Conservation (phyloP, 805 yeast species). For the Wickerhamiella kazuoi region DNA sequence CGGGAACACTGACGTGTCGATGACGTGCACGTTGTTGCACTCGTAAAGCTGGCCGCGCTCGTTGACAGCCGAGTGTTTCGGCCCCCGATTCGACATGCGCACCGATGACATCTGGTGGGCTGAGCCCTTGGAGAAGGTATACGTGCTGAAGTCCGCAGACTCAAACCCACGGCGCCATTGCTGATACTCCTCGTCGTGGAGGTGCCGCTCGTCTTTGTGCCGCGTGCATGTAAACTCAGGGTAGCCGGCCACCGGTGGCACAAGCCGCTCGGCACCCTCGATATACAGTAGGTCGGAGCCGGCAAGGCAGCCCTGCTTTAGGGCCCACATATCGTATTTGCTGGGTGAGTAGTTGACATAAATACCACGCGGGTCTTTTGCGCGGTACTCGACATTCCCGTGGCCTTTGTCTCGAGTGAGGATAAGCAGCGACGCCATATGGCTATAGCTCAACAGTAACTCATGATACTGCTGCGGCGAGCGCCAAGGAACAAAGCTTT, state of each 20-base stretch:
- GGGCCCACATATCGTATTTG: constrained; percentile 27
- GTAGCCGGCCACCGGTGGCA: constrained; percentile 18
- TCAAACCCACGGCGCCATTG: constrained; percentile 16
- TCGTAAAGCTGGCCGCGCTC: constrained; percentile 30
- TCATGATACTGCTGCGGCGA: constrained; percentile 22
- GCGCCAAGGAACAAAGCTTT: constrained; percentile 29
- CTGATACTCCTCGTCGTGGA: constrained; percentile 28
- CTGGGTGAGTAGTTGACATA: constrained; percentile 26
- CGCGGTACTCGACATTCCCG: constrained; percentile 25
- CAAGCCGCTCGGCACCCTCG: constrained; percentile 31
- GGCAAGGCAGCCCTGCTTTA: constrained; percentile 23
- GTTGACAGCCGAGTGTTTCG: constrained; percentile 29
- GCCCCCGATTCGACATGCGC: constrained; percentile 27
- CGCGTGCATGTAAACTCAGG: constrained; percentile 25
- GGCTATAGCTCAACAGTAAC: constrained; percentile 23
- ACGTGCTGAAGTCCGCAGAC: constrained; percentile 13
- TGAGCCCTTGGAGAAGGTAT: constrained; percentile 25
- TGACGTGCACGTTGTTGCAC: constrained; percentile 30
- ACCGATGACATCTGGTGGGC: constrained; percentile 41
- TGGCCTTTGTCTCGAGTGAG: constrained; percentile 29
- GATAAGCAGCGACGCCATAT: constrained; percentile 25
- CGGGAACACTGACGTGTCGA: constrained; percentile 35
- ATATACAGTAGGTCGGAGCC: constrained; percentile 31
- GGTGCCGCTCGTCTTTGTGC: constrained; percentile 20
- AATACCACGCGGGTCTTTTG: constrained; percentile 19